Evolutionary conservation across 352 stramenopile species (phyloP).

Genomic region (Globisporangium recalcitrans): DNA sequence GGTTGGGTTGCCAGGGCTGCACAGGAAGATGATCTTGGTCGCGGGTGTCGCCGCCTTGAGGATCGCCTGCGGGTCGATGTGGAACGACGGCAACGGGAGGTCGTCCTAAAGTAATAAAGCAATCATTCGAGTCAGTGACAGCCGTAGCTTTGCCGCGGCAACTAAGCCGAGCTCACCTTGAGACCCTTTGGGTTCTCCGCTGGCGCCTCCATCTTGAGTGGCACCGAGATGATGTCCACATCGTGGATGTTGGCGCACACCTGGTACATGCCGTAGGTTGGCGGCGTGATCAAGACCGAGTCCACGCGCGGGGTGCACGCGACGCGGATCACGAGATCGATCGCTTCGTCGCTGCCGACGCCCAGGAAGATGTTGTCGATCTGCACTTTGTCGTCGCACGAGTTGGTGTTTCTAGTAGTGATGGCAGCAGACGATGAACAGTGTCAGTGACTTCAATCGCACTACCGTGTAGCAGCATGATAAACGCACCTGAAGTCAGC

Average conservation of each 20-base stretch:
- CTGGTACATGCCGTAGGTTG: slow-evolving; percentile 99
- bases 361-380: slow-evolving; percentile 96
- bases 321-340: slow-evolving; percentile 97
- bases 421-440: no score
- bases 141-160: no score
- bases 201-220: slow-evolving; percentile 76
- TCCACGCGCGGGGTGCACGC: slow-evolving; percentile 92
- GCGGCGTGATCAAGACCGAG: slow-evolving; percentile 95
- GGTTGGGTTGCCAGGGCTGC: slow-evolving; percentile 97
- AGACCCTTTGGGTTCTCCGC: slow-evolving; percentile 59
- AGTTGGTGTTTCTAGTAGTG: slow-evolving; percentile 48
- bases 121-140: no score
- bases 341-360: slow-evolving; percentile 98
- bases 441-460: no score
- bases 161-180: slow-evolving; percentile 30
- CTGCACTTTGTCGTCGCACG: slow-evolving; percentile 48
- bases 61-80: slow-evolving; percentile 85
- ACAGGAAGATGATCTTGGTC: slow-evolving; percentile 98
- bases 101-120: slow-evolving; percentile 30
- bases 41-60: slow-evolving; percentile 77
- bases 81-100: slow-evolving; percentile 61
- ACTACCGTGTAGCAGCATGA: no score
- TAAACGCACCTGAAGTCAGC: slow-evolving; percentile 64
- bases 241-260: slow-evolving; percentile 98
- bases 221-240: slow-evolving; percentile 90